Evolutionary conservation across 352 stramenopile species (phyloP).

Genomic region (Globisporangium perplexum): DNA sequence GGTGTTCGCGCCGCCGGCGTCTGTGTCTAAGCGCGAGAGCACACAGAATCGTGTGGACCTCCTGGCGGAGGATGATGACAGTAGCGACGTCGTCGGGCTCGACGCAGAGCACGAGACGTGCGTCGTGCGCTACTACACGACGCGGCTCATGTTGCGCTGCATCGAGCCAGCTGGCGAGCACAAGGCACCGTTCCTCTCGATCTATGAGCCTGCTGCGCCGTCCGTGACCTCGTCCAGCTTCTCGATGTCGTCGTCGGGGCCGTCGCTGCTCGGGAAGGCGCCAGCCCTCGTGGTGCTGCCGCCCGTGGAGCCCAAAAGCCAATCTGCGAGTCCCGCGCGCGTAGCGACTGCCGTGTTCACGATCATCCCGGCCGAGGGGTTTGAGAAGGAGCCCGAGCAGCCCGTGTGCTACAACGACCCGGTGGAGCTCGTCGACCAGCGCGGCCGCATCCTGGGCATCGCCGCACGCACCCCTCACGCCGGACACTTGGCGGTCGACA

Average conservation of each 20-base stretch:
- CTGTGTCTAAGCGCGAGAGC: neutral
- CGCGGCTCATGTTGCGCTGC: constrained; percentile 25
- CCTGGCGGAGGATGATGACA: neutral
- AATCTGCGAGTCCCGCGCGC: neutral
- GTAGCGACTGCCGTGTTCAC: constrained; percentile 25
- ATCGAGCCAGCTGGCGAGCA: neutral
- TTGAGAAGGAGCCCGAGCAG: constrained; percentile 28
- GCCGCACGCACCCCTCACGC: constrained; percentile 16
- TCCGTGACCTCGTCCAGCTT: neutral
- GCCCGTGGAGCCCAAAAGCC: constrained; percentile 4
- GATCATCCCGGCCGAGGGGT: constrained; percentile 28
- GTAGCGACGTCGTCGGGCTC: neutral
- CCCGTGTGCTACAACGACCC: constrained; percentile 39
- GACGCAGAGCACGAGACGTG: constrained; percentile 19
- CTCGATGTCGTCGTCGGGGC: neutral
- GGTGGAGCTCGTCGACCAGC: constrained; percentile 27
- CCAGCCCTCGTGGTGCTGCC: constrained; percentile 24
- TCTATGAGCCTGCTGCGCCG: constrained; percentile 14
- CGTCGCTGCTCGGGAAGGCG: constrained; percentile 17
- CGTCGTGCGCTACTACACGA: constrained; percentile 31
- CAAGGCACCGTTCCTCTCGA: constrained; percentile 13
- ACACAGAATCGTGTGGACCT: neutral
- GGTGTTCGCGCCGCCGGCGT: constrained; percentile 1
- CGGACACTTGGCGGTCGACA: constrained; percentile 26
- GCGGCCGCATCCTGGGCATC: constrained; percentile 26